phyloP scores from a whole-genome alignment of 1,284 basidiomycete genomes.

The Porogramme epimiltina region DNA sequence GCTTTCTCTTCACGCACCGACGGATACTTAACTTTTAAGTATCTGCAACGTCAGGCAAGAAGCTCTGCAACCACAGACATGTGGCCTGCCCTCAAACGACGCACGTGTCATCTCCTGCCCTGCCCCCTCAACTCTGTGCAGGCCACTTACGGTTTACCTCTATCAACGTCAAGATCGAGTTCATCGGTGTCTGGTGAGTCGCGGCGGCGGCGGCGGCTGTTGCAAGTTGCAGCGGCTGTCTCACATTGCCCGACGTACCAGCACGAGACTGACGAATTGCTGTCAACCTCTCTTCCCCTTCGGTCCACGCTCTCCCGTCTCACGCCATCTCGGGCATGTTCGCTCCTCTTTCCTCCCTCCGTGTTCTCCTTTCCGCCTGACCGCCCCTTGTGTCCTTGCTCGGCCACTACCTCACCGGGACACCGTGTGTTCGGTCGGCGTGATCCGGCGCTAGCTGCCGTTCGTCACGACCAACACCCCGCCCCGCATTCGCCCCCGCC shows the following conservation, averaged over 20 bases:
- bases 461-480: slow-evolving; percentile 62
- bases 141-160: no score
- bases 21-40: no score
- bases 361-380: no score
- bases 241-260: background rate
- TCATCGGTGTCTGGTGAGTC: slow-evolving; percentile 54
- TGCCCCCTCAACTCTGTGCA: no score
- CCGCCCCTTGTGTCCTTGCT: background rate
- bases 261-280: background rate
- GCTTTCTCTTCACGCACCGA: no score
- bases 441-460: slow-evolving; percentile 46
- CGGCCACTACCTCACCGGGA: slow-evolving; percentile 36
- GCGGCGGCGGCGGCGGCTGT: background rate
- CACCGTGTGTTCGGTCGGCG: slow-evolving; percentile 52
- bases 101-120: no score
- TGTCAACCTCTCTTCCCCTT: background rate
- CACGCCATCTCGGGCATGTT: background rate
- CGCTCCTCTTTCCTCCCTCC: no score
- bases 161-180: slow-evolving; percentile 48
- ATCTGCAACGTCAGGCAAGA: no score
- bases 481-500: slow-evolving; percentile 59
- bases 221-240: background rate
- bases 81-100: no score
- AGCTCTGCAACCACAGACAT: no score
- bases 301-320: no score